Conservation (phyloP, 306 rosid genomes). For the Urtica urens region DNA sequence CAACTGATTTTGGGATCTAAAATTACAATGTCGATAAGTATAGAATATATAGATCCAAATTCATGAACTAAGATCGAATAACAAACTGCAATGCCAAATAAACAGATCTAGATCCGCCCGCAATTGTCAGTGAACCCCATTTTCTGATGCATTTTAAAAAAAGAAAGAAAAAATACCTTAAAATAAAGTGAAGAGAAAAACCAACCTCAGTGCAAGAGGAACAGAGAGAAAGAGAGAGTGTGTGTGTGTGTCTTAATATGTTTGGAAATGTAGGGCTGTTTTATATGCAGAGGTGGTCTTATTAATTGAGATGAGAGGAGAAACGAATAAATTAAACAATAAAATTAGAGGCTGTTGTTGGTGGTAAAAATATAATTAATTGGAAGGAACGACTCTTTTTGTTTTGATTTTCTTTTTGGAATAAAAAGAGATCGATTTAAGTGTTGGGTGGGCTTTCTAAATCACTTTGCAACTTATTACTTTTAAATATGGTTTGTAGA, state of each 20-base stretch:
- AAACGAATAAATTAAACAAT: conserved; percentile 10
- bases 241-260: too few species aligned
- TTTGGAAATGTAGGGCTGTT: conserved; percentile 21
- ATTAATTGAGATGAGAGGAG: conserved; percentile 15
- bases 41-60: too few species aligned
- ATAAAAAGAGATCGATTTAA: not conserved
- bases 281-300: conserved; percentile 42
- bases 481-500: conserved; percentile 16
- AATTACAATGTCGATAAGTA: conserved; percentile 14
- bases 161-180: not conserved
- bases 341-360: conserved; percentile 3
- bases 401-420: conserved; percentile 8
- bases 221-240: conserved; percentile 36
- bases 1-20: conserved; percentile 11
- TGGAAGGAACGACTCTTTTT: conserved; percentile 19
- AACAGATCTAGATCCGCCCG: conserved; percentile 43
- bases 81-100: conserved; percentile 12
- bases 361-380: conserved; percentile 17
- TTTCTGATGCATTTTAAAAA: too few species aligned
- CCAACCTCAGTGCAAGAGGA: conserved; percentile 51
- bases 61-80: conserved; percentile 15
- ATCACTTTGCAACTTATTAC: conserved; percentile 37
- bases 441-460: conserved; percentile 50
- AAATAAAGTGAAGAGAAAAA: conserved; percentile 1
- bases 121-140: conserved; percentile 17